phyloP scores from a whole-genome alignment of 2,329 filamentous ascomycete genomes.

The Raffaelea albimanens region DNA sequence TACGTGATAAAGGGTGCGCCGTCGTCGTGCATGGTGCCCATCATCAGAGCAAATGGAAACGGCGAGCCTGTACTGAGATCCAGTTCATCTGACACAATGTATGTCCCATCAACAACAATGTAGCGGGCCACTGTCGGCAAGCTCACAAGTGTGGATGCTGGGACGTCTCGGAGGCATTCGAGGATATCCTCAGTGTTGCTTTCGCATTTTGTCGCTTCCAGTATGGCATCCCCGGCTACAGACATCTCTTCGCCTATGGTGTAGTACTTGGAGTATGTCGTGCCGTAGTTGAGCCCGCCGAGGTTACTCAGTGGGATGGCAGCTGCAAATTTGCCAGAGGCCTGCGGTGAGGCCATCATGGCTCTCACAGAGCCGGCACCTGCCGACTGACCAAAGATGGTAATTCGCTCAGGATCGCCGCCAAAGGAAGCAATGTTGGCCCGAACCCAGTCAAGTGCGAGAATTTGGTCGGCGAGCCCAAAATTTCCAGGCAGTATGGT shows the following conservation, averaged over 20 bases:
- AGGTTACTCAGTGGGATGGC: conserved; percentile 34
- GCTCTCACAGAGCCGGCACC: conserved; percentile 42
- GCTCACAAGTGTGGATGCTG: conserved; percentile 28
- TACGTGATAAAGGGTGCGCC: conserved; percentile 43
- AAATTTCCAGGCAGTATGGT: conserved; percentile 38
- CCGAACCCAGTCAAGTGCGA: conserved; percentile 38
- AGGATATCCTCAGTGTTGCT: conserved; percentile 9
- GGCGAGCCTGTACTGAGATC: conserved; percentile 35
- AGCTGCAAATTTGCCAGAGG: conserved; percentile 34
- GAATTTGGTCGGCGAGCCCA: conserved; percentile 38
- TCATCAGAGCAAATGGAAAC: conserved; percentile 44
- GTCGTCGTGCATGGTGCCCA: conserved; percentile 45
- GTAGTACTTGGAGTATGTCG: conserved; percentile 48
- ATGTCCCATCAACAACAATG: conserved; percentile 49
- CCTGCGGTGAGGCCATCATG: conserved; percentile 36
- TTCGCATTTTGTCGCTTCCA: conserved; percentile 42
- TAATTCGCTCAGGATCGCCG: conserved; percentile 45
- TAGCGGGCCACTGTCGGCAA: conserved; percentile 36
- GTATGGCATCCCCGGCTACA: conserved; percentile 38
- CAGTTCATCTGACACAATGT: conserved; percentile 36
- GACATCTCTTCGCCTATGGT: conserved; percentile 42
- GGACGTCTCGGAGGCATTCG: conserved; percentile 17
- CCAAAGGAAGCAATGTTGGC: conserved; percentile 45
- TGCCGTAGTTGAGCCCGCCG: conserved; percentile 40
- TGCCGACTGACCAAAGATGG: conserved; percentile 46